Evolutionary conservation across 352 stramenopile genomes (phyloP), one percentile per base, ranked within the genome.

Genomic region (Pythium biforme): DNA sequence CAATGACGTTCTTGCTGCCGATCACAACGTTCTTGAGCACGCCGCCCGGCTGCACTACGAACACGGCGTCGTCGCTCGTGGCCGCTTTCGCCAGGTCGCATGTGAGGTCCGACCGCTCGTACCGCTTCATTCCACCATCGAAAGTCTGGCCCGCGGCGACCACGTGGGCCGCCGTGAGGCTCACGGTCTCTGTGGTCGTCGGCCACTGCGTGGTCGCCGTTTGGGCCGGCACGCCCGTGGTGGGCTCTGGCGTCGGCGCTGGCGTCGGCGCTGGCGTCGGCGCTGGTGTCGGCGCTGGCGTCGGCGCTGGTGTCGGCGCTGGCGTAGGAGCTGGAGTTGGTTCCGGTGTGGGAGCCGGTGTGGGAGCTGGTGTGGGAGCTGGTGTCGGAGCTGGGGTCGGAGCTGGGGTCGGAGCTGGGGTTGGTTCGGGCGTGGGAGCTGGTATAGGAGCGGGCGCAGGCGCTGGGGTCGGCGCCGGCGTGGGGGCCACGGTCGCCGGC

Each of bases 21-120:
- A 90, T 76, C 64, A 90, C 84, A 15, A 77, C 81, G 53, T 90
- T 90, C 54, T 80, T 77, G 19, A 90, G 70, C 7, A 73, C 73
- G 12, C 76, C 81, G 37, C 81, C 81, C 2, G 76, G 68, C 58
- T 87, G 66, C 11, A 90, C 66, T 57, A 90, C 68, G 59, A 90
- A 90, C 48, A 90, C 77, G 20, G 78, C 81, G 64, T 78, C 79
- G 31, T 55, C 62, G 37, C 55, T 66, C 7, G 62, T 66, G 26
- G 82, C 70, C 25, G 71, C 72, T 17, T 67, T 67, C 7, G 56
- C 62, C 4, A 68, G 63, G 61, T 74, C 56, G 41, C 74, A 90
- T 27, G 62, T 43, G 3, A 88, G 75, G 25, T 87, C 75, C 46
- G 70, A 77, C 53, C 81, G 78, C 45, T 86, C 76, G 62, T 68